Base-by-base conservation (phyloP, 192 early-diverging fungal genomes). In the Mortierella claussenii region DNA sequence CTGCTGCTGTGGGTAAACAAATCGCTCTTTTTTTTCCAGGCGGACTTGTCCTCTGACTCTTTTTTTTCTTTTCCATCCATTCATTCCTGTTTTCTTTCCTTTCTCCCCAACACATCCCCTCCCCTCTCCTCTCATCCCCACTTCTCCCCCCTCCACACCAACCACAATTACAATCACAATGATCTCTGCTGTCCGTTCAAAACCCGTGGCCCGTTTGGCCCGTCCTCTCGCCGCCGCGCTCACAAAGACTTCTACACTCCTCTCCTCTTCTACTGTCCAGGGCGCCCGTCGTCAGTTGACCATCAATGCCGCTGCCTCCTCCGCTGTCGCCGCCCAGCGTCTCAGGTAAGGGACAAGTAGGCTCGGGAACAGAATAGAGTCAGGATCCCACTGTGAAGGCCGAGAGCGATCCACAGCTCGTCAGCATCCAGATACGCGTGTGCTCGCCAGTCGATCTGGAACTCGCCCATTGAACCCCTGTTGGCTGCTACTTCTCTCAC, bases 171-270 rank as follows among this genome's bases (percentile, higher is more conserved):
- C 36, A 28, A 7, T 33, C 69, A 75, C 58, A 65, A 76, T 76
- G 73, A 67, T 76, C 58, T 76, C 73, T 32, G 56, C 73, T 47
- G 58, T 76, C 27, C 71, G 71, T 63, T 76, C 73, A 76, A 76
- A 76, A 76, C 65, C 64, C 21, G 23, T 67, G 51, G 58, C 58
- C 33, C 73, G 65, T 28, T 24, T 67, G 44, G 73, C 73, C 46
- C 64, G 64, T 50, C 73, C 73, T 31, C 47, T 76, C 49, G 63
- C 57, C n/a, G 61, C 71, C 2, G n/a, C n/a, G n/a, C 63, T 75
- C 43, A n/a, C 62, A 50, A 50, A 42, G 50, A 37, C 69, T 63
- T 62, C 68, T 20, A 47, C 73, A 32, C 49, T 62, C 43, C 58
- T 76, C 53, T 56, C 73, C 40, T 28, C 43, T 21, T 55, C 60